A percentile compares a stretch with the other conserved stretches of the same genome.
Evolutionary conservation across 257 asterid genomes (phyloP).

Genomic region (Plantago elongata): DNA sequence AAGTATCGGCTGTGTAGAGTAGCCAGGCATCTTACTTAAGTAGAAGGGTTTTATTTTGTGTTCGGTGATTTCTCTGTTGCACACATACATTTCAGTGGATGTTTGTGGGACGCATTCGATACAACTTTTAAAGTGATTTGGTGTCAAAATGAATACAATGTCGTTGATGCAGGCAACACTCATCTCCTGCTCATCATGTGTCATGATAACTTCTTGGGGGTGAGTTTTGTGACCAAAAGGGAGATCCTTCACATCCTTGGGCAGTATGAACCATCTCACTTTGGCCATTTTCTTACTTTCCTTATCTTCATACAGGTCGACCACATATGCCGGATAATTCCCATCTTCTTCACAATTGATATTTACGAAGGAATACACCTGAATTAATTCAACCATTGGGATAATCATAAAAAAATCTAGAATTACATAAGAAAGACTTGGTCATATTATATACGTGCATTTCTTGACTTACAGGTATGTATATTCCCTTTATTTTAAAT

Average conservation of each 20-base stretch:
- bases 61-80: not conserved
- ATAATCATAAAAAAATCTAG: not conserved
- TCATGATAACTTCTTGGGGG: constrained; percentile 34
- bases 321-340: constrained; percentile 32
- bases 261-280: constrained; percentile 30
- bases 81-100: not conserved
- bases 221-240: constrained; percentile 26
- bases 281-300: constrained; percentile 23
- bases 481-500: constrained; percentile 24
- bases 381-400: not conserved
- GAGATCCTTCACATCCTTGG: constrained; percentile 20
- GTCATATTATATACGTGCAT: not conserved
- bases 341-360: no score
- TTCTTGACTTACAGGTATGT: not conserved
- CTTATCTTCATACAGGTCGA: constrained; percentile 36
- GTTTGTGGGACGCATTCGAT: not conserved
- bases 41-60: not conserved
- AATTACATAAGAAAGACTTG: not conserved
- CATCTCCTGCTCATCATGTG: constrained; percentile 22
- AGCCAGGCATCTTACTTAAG: not conserved
- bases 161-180: constrained; percentile 18
- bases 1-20: not conserved
- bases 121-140: constrained; percentile 24
- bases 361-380: not conserved
- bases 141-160: constrained; percentile 10